phyloP scores from a whole-genome alignment of 2,329 filamentous ascomycete genomes.

The Fusarium humuli region DNA sequence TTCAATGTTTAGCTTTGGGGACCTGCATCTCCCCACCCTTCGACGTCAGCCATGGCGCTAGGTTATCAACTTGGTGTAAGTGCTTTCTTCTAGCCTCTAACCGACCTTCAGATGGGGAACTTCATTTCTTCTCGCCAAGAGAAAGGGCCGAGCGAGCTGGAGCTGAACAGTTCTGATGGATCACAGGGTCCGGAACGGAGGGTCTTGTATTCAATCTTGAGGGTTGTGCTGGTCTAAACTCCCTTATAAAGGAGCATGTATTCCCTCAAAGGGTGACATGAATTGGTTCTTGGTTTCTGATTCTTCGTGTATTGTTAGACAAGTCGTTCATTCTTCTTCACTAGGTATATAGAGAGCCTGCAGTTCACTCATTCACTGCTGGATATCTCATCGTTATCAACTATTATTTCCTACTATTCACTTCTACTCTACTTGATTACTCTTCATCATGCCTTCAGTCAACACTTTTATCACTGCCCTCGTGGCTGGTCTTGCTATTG shows the following conservation, averaged over 20 bases:
- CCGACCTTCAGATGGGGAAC: slow-evolving; percentile 14
- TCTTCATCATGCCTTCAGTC: slow-evolving; percentile 28
- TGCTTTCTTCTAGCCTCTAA: slow-evolving; percentile 12
- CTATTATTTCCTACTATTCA: slow-evolving; percentile 1
- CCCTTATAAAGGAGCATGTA: slow-evolving; percentile 38
- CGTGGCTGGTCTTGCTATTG: slow-evolving; percentile 28
- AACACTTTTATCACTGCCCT: slow-evolving; percentile 27
- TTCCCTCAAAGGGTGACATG: slow-evolving; percentile 10
- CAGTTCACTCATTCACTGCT: slow-evolving; percentile 32
- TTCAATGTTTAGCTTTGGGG: slow-evolving; percentile 18
- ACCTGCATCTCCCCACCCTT: slow-evolving; percentile 28
- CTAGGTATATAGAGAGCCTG: slow-evolving; percentile 37
- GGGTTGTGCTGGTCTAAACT: slow-evolving; percentile 16
- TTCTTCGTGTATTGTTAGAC: slow-evolving; percentile 10
- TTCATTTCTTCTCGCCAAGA: slow-evolving; percentile 27
- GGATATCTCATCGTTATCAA: slow-evolving; percentile 4
- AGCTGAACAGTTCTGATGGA: not conserved
- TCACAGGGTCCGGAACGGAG: slow-evolving; percentile 7
- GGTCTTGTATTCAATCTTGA: slow-evolving; percentile 33
- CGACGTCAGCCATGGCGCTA: slow-evolving; percentile 12
- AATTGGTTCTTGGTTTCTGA: slow-evolving; percentile 3
- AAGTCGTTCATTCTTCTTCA: slow-evolving; percentile 3
- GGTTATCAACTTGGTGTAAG: slow-evolving; percentile 15
- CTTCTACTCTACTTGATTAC: not conserved
- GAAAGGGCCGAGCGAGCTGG: slow-evolving; percentile 12